Evolutionary conservation across 345 rosid species (phyloP).

Genomic region (Erysimum cheiranthoides): DNA sequence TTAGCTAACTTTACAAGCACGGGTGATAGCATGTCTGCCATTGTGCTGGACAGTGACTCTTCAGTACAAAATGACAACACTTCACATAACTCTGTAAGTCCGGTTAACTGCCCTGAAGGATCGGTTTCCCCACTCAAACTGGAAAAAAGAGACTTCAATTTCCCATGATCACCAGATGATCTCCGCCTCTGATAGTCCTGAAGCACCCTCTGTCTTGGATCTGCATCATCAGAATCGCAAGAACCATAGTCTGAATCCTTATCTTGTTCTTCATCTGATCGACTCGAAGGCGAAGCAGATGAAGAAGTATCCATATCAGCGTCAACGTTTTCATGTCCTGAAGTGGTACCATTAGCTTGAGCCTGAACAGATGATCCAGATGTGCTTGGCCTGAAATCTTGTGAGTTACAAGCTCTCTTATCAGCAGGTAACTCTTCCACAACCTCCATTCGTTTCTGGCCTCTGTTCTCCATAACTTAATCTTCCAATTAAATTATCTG

Average conservation of each 20-base stretch:
- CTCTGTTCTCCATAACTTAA: constrained; percentile 76
- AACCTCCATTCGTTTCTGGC: constrained; percentile 85
- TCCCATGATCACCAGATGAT: constrained; percentile 70
- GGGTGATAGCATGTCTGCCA: constrained; percentile 76
- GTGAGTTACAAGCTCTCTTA: constrained; percentile 90
- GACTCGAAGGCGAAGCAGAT: constrained; percentile 80
- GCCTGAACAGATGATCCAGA: constrained; percentile 70
- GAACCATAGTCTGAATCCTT: constrained; percentile 79
- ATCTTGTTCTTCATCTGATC: constrained; percentile 78
- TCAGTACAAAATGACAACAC: constrained; percentile 85
- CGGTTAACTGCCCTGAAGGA: constrained; percentile 63
- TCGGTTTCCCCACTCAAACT: constrained; percentile 63
- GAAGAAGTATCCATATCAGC: constrained; percentile 92
- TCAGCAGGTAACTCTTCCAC: constrained; percentile 85
- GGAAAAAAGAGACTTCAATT: constrained; percentile 61
- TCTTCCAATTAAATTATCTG: constrained; percentile 26
- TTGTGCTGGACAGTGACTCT: constrained; percentile 67
- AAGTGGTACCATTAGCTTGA: constrained; percentile 55
- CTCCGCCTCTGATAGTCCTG: constrained; percentile 68
- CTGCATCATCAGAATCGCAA: constrained; percentile 81
- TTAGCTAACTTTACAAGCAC: constrained; percentile 75
- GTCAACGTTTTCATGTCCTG: constrained; percentile 55
- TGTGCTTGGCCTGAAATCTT: constrained; percentile 76
- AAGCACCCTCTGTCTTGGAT: constrained; percentile 59
- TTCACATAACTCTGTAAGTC: constrained; percentile 87